Percentiles rank a stretch among this genome's conserved stretches.
phyloP scores from a whole-genome alignment of 257 asterid species.

The Plantago major region DNA sequence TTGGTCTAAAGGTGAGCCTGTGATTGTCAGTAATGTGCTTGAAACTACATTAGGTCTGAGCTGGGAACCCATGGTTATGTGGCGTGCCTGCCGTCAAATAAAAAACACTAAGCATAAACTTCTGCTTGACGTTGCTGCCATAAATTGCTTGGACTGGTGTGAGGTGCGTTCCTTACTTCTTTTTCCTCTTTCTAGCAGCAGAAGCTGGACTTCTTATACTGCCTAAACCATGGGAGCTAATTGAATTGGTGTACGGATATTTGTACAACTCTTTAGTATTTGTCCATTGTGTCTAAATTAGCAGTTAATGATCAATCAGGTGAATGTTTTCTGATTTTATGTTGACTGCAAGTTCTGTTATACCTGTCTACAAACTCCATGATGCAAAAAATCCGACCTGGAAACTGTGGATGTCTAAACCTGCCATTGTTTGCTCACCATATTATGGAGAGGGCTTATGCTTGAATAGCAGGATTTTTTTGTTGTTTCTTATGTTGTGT shows the following conservation, averaged over 20 bases:
- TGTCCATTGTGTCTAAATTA: too few relatives aligned
- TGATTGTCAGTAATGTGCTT: conserved; percentile 55
- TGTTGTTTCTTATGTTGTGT: too few relatives aligned
- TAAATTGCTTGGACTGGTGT: conserved; percentile 70
- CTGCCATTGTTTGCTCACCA: too few relatives aligned
- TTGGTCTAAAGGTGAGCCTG: conserved; percentile 65
- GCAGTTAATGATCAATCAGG: too few relatives aligned
- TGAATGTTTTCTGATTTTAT: too few relatives aligned
- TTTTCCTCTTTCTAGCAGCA: conserved; percentile 5
- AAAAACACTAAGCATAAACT: conserved; percentile 25
- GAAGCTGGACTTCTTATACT: not conserved
- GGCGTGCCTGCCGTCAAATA: conserved; percentile 66
- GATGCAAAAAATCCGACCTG: too few relatives aligned
- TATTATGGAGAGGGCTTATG: too few relatives aligned
- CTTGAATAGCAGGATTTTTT: too few relatives aligned
- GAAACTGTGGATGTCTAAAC: too few relatives aligned
- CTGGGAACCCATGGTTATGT: conserved; percentile 93
- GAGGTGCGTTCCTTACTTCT: conserved; percentile 36
- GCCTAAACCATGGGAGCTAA: not conserved
- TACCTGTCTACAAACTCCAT: too few relatives aligned
- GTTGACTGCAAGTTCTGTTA: too few relatives aligned
- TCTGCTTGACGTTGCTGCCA: conserved; percentile 43
- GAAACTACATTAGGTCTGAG: conserved; percentile 59
- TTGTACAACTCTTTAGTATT: too few relatives aligned
- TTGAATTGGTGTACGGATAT: not conserved